These are phyloP conservation scores for Candida golubevii DNA, from an alignment of 805 yeast species.

Conservation along the genomic window DNA sequence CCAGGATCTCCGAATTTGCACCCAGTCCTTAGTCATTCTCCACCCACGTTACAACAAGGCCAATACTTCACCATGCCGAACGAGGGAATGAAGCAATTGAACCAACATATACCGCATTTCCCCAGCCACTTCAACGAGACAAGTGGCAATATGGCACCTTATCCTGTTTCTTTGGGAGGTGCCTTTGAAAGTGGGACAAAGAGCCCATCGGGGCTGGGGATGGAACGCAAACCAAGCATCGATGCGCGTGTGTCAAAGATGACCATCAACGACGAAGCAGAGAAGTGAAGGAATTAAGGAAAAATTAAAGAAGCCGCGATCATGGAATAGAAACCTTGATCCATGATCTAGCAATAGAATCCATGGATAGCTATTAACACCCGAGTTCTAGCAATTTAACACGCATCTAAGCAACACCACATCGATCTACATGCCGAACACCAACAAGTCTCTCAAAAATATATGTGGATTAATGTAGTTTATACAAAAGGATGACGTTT, in stretches of 20 bases:
- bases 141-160: constrained; percentile 6
- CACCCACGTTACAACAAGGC: constrained; percentile 10
- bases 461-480: constrained; percentile 18
- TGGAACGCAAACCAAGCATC: constrained; percentile 2
- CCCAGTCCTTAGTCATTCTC: constrained; percentile 2
- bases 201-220: background rate
- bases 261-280: constrained; percentile 4
- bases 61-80: constrained; percentile 6
- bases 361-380: too few species aligned
- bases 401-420: background rate
- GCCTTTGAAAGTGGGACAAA: constrained; percentile 2
- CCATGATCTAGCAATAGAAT: too few species aligned
- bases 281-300: background rate
- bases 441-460: background rate
- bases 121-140: constrained; percentile 10
- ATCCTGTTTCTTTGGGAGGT: constrained; percentile 14
- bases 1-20: constrained; percentile 11
- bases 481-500: constrained; percentile 31
- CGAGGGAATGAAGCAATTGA: constrained; percentile 6
- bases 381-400: too few species aligned
- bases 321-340: too few species aligned
- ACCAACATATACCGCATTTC: constrained; percentile 12
- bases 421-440: background rate
- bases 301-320: too few species aligned
- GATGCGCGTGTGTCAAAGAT: constrained; percentile 8